phyloP scores from a whole-genome alignment of 257 asterid genomes.

The Cordia subcordata region DNA sequence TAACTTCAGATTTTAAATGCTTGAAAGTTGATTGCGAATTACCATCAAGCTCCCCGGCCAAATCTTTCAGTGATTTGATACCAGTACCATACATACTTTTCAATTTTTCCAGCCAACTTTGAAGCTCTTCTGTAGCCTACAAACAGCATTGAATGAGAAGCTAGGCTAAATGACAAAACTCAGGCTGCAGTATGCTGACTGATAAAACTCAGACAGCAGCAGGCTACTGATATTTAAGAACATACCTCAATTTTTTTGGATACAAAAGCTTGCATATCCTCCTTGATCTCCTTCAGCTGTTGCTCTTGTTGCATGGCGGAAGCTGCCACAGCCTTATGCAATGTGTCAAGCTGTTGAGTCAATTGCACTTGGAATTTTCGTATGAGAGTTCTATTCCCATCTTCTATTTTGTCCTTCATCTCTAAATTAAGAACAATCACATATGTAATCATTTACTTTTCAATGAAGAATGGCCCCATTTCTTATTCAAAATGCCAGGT shows the following conservation, averaged over 20 bases:
- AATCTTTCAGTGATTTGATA: constrained; percentile 61
- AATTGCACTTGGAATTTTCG: constrained; percentile 78
- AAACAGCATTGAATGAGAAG: constrained; percentile 15
- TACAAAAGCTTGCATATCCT: constrained; percentile 92
- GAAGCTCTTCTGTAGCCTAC: constrained; percentile 91
- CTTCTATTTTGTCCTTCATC: constrained; percentile 90
- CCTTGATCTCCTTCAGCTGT: constrained; percentile 86
- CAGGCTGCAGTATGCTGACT: constrained; percentile 9
- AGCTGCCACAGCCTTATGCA: constrained; percentile 81
- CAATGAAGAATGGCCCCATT: neutral
- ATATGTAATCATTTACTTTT: constrained; percentile 5
- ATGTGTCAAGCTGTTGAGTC: constrained; percentile 77
- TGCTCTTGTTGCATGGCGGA: constrained; percentile 88
- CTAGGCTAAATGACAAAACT: constrained; percentile 4
- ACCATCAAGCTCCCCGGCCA: constrained; percentile 75
- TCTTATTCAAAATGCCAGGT: neutral
- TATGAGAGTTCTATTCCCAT: constrained; percentile 71
- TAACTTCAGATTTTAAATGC: constrained; percentile 71
- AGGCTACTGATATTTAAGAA: constrained; percentile 11
- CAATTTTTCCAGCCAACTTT: constrained; percentile 56
- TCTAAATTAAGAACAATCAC: constrained; percentile 41
- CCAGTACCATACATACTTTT: constrained; percentile 78
- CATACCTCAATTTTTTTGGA: constrained; percentile 80
- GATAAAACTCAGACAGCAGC: neutral
- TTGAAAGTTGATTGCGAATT: constrained; percentile 75